Evolutionary conservation across 805 yeast species (phyloP), one percentile per base, ranked within the genome.

Genomic region (Lipomyces lipofer): DNA sequence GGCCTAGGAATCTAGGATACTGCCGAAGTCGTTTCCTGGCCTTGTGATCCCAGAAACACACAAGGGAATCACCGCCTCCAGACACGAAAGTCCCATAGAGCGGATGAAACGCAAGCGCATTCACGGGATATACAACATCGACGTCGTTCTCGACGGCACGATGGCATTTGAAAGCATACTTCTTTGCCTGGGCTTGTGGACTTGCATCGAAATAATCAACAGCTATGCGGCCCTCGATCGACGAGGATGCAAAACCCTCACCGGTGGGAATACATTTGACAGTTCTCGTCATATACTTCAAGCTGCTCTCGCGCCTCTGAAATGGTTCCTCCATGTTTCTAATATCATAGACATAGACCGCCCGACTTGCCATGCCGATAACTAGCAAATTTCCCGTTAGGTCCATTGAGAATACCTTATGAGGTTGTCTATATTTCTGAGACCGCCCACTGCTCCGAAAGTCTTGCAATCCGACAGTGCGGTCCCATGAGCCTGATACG

Each of bases 151-250:
- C 61, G 48, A 75, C 73, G 43, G 74, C 68, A 29, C 95, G 71
- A 68, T 89, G 97, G 57, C 95, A 85, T 64, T 88, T 82, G 74
- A 89, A 89, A 0, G 96, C 92, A 67, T 84, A 90, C 51, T 81
- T 78, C 52, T 73, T 70, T 1, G 68, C 60, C 48, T 71, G 78
- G 3, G 65, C 64, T 42, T 71, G 70, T 1, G 76, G 73, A 2
- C 76, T 68, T 3, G 80, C 77, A 51, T 82, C 80, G 50, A 84
- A 79, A 63, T 76, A 83, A 58, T 88, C 92, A 25, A 88, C 79
- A 0, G 90, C 83, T 1, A 86, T 89, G 27, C 95, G 73, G 0
- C 96, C 96, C 63, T 88, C 95, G n/a, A 88, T 75, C 1, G 92
- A 83, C 25, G 88, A 75, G 29, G 83, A 76, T 0, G 84, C 88